Conservation (phyloP, 177 flowering plant species). For the Vitis hybrid region DNA sequence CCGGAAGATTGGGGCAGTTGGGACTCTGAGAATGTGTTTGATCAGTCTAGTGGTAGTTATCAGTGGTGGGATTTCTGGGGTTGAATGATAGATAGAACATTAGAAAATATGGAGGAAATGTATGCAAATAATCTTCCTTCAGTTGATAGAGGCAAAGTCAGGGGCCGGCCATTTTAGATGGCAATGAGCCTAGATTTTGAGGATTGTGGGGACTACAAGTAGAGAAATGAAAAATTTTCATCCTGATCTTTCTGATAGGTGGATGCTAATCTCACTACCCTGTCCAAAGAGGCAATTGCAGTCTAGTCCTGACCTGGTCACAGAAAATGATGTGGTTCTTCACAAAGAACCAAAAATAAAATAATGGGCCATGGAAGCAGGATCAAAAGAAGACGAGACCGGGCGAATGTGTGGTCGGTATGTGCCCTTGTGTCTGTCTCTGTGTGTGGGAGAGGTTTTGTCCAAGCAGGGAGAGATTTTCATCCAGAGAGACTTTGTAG, state of each 20-base stretch:
- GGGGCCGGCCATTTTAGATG: neutral
- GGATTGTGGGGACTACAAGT: neutral
- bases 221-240: neutral
- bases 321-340: no score
- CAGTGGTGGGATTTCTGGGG: conserved; percentile 79
- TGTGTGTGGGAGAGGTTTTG: no score
- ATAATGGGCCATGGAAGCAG: no score
- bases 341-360: no score
- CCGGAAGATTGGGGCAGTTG: conserved; percentile 48
- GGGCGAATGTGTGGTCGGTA: no score
- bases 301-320: no score
- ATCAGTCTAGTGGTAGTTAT: conserved; percentile 37
- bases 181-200: neutral
- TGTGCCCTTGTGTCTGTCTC: no score
- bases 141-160: neutral
- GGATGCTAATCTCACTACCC: neutral
- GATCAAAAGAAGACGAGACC: no score
- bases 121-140: conserved; percentile 1
- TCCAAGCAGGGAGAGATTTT: no score
- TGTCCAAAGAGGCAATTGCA: no score
- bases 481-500: no score
- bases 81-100: conserved; percentile 15
- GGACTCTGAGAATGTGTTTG: conserved; percentile 39
- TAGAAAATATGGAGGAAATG: neutral
- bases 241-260: neutral